These are phyloP conservation scores for Xanthoconium stramineum DNA, from an alignment of 768 basidiomycete genomes.

Conservation along the genomic window DNA sequence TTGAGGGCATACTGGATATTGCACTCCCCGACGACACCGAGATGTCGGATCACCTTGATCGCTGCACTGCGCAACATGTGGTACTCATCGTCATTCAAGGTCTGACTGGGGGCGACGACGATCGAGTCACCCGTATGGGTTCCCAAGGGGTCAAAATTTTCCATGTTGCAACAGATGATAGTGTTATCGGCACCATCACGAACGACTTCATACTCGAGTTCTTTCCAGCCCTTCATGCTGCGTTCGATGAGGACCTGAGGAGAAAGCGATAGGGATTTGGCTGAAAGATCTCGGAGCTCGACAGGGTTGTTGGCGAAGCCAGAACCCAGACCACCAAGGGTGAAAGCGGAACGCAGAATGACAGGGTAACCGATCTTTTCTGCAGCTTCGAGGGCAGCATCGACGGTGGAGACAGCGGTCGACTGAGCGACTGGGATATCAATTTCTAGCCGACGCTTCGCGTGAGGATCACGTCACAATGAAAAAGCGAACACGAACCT, in stretches of 20 bases:
- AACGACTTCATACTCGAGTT: constrained; percentile 98
- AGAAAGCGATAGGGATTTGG: constrained; percentile 84
- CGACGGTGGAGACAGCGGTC: constrained; percentile 93
- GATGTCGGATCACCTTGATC: constrained; percentile 90
- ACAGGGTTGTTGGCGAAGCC: constrained; percentile 95
- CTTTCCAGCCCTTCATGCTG: constrained; percentile 99
- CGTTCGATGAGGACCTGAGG: constrained; percentile 98
- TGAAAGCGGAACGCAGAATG: constrained; percentile 95
- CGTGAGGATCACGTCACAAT: constrained; percentile 1
- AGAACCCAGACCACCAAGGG: constrained; percentile 96
- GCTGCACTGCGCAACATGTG: constrained; percentile 99
- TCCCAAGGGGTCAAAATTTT: constrained; percentile 98
- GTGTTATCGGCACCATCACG: constrained; percentile 98
- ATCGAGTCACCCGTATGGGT: constrained; percentile 99
- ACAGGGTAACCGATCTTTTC: constrained; percentile 94
- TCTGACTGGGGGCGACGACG: constrained; percentile 98
- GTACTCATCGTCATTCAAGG: constrained; percentile 95
- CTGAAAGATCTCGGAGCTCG: constrained; percentile 91
- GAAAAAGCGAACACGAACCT: constrained; percentile 47
- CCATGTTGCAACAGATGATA: constrained; percentile 99
- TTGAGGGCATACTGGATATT: constrained; percentile 99
- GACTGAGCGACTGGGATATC: constrained; percentile 95
- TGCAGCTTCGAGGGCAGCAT: constrained; percentile 89
- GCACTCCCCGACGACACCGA: constrained; percentile 91
- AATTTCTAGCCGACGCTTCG: constrained; percentile 62